Conservation (phyloP, 1,284 basidiomycete species). For the Apiotrichum siamense region DNA sequence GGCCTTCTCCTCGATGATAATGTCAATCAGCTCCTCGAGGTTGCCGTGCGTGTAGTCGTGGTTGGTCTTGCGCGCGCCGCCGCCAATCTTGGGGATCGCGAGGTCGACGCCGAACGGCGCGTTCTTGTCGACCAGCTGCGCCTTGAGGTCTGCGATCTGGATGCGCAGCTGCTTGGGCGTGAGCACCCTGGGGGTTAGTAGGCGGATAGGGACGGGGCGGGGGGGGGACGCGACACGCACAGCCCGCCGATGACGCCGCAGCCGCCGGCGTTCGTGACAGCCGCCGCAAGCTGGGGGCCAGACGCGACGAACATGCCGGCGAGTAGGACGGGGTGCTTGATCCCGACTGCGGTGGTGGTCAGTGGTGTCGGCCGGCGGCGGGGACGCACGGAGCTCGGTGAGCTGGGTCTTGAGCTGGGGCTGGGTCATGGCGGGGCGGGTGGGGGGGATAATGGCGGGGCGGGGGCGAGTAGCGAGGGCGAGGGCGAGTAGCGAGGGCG, state of each 20-base stretch:
- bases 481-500: too few species aligned
- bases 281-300: constrained; percentile 75
- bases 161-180: constrained; percentile 45
- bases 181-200: too few species aligned
- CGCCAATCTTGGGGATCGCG: constrained; percentile 73
- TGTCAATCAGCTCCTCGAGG: constrained; percentile 63
- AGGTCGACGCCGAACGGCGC: constrained; percentile 82
- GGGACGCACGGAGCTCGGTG: constrained; percentile 59
- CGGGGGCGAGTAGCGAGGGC: too few species aligned
- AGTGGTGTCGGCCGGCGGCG: too few species aligned
- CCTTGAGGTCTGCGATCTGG: constrained; percentile 69
- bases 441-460: too few species aligned
- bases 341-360: constrained; percentile 54
- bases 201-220: too few species aligned
- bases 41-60: constrained; percentile 61
- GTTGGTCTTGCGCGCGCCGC: constrained; percentile 76
- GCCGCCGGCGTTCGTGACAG: constrained; percentile 68
- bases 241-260: constrained; percentile 77
- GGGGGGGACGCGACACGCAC: background rate
- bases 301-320: constrained; percentile 81
- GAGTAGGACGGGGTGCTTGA: constrained; percentile 79
- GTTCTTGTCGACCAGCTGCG: constrained; percentile 50
- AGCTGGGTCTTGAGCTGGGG: constrained; percentile 36
- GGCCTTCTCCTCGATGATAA: constrained; percentile 80
- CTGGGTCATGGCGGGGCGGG: background rate